Base-by-base conservation (phyloP, 225 moss, liverwort and hornwort species). In the Physcomitrellopsis africana region DNA sequence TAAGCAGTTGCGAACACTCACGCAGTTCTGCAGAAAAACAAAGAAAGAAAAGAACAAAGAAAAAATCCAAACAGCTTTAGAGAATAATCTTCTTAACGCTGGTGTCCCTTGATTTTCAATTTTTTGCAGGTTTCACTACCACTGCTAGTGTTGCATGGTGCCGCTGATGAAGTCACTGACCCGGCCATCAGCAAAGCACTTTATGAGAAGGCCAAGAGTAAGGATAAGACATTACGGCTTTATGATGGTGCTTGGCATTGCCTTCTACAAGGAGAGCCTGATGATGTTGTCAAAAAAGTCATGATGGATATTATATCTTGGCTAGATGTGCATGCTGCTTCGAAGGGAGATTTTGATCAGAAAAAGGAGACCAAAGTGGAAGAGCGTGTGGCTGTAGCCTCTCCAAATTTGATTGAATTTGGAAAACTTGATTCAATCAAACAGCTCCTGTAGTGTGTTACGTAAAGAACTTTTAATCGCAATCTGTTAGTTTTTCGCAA, bases 201-300 rank as follows among this genome's bases (percentile, higher is more conserved):
- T 45, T 66, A 87, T 63, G 79, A 93, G 65, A 87, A 61, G 78
- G 90, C 95, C 0, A 78, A 74, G 49, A 95, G 85, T 14, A 3
- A 79, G 42, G 99, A 95, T 67, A 99, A 99, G 45, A 90, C 85
- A 0, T 48, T 94, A 0, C 81, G 72, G 22, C 62, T 99, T 1
- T 99, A 99, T 26, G 85, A 95, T 0, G 82, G 83, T 47, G 85
- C 95, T 42, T 95, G 95, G 99, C 99, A 99, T 72, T 91, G 93
- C 10, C 87, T 99, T n/a, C 68, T 99, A 9, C 90, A 93, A 72
- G 99, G 99, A 12, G 99, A 99, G 80, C 72, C 93, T 8, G 99
- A 99, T 58, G 92, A 95, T 22, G 26, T 76, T 43, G 86, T 95
- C 24, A 73, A 87, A 67, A 69, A 63, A 44, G 93, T 93, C 37